These are phyloP conservation scores for Juglanconis oblonga DNA, from an alignment of 2,329 filamentous ascomycete species.

Conservation along the genomic window DNA sequence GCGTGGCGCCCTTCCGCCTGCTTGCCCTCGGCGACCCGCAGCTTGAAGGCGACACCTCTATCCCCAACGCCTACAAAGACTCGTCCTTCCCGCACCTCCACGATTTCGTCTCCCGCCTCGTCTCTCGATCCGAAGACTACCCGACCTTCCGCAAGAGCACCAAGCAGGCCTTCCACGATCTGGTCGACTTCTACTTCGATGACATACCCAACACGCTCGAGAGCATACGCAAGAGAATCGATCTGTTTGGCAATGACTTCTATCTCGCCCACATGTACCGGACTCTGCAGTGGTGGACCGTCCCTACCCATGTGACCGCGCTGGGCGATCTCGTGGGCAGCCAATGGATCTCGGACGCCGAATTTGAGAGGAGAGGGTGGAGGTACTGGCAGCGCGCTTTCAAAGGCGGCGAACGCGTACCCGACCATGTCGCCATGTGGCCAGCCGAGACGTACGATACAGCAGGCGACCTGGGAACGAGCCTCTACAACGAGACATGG, in stretches of 20 bases:
- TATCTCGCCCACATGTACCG: slow-evolving; percentile 93
- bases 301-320: slow-evolving; percentile 83
- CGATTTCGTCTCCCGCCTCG: slow-evolving; percentile 43
- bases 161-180: slow-evolving; percentile 53
- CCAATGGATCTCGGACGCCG: slow-evolving; percentile 86
- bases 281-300: slow-evolving; percentile 76
- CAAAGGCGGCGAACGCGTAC: slow-evolving; percentile 61
- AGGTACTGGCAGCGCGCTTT: slow-evolving; percentile 84
- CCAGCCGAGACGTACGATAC: slow-evolving; percentile 49
- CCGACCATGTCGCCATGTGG: slow-evolving; percentile 49
- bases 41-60: slow-evolving; percentile 85
- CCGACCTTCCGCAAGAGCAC: slow-evolving; percentile 48
- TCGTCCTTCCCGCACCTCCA: slow-evolving; percentile 52
- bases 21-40: slow-evolving; percentile 90
- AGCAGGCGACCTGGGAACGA: slow-evolving; percentile 45
- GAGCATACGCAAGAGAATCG: slow-evolving; percentile 73
- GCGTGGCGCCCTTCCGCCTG: slow-evolving; percentile 73
- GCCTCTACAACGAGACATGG: slow-evolving; percentile 59
- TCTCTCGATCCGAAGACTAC: slow-evolving; percentile 19
- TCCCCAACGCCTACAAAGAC: slow-evolving; percentile 56
- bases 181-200: slow-evolving; percentile 59
- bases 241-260: slow-evolving; percentile 89
- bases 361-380: slow-evolving; percentile 71
- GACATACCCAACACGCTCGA: slow-evolving; percentile 68
- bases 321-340: slow-evolving; percentile 90